phyloP scores from a whole-genome alignment of 1,139 yeast species.

The Saccharomyces hybrid region DNA sequence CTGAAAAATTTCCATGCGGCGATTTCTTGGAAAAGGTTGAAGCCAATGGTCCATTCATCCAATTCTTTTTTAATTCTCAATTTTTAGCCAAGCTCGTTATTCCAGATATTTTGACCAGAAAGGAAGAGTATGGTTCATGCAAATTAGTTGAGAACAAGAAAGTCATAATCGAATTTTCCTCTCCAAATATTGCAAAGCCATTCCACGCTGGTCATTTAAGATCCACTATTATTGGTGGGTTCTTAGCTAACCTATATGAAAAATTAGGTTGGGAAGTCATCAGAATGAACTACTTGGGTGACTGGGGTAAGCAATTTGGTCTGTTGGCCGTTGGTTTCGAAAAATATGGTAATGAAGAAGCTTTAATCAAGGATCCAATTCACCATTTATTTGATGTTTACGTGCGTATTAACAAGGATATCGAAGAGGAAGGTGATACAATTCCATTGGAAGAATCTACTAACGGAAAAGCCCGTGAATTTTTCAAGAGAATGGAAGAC shows the following conservation, averaged over 20 bases:
- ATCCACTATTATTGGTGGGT: conserved; percentile 98
- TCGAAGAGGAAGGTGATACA: conserved; percentile 65
- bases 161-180: conserved; percentile 80
- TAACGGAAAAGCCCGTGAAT: conserved; percentile 79
- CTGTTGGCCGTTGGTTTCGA: conserved; percentile 87
- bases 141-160: conserved; percentile 71
- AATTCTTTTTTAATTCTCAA: conserved; percentile 69
- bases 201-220: conserved; percentile 99
- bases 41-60: conserved; percentile 87
- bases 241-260: conserved; percentile 82
- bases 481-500: conserved; percentile 87
- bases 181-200: conserved; percentile 98
- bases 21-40: conserved; percentile 60
- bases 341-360: conserved; percentile 74
- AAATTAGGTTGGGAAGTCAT: conserved; percentile 83
- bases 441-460: conserved; percentile 45
- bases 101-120: conserved; percentile 60
- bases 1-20: conserved; percentile 58
- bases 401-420: conserved; percentile 77
- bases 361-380: conserved; percentile 71
- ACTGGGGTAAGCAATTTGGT: conserved; percentile 99
- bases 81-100: conserved; percentile 62
- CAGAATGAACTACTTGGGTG: conserved; percentile 92
- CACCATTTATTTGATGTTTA: conserved; percentile 93
- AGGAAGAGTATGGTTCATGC: conserved; percentile 59